Conservation (phyloP, 2,329 filamentous ascomycete genomes). For the Fusarium subtropicale region DNA sequence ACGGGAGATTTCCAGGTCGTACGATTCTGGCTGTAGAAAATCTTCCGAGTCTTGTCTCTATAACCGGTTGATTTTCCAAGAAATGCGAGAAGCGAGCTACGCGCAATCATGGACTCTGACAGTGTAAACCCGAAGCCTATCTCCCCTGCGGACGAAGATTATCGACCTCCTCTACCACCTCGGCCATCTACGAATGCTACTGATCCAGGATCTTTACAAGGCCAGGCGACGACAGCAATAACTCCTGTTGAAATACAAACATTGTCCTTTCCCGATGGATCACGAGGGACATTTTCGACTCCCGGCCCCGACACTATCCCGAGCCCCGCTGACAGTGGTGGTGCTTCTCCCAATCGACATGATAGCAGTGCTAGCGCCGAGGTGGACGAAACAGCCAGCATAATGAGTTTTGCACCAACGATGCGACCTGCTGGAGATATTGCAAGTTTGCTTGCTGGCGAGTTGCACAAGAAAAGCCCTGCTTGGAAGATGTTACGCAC, state of each 20-base stretch:
- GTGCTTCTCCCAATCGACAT: slow-evolving; percentile 53
- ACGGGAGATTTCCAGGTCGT: slow-evolving; percentile 28
- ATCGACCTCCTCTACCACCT: slow-evolving; percentile 67
- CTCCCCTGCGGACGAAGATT: slow-evolving; percentile 54
- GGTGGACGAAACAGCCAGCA: slow-evolving; percentile 71
- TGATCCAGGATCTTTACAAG: slow-evolving; percentile 59
- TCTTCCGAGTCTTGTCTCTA: background rate
- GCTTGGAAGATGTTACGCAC: slow-evolving; percentile 76
- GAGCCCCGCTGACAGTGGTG: slow-evolving; percentile 55
- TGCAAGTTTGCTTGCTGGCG: slow-evolving; percentile 83
- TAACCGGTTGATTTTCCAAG: slow-evolving; percentile 26
- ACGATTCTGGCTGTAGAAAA: slow-evolving; percentile 18
- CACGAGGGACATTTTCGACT: slow-evolving; percentile 70
- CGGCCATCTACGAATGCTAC: slow-evolving; percentile 56
- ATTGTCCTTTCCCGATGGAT: slow-evolving; percentile 76
- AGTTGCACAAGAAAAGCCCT: slow-evolving; percentile 72
- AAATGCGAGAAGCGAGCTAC: slow-evolving; percentile 46
- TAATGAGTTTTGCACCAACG: slow-evolving; percentile 74
- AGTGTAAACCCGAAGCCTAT: slow-evolving; percentile 49
- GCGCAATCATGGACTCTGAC: slow-evolving; percentile 33
- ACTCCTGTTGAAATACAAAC: slow-evolving; percentile 85
- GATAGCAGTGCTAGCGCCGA: slow-evolving; percentile 57
- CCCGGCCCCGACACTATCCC: slow-evolving; percentile 52
- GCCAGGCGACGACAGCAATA: slow-evolving; percentile 84
- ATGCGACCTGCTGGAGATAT: slow-evolving; percentile 75